Base-by-base conservation (phyloP, 768 basidiomycete species). In the Mycena floridula region DNA sequence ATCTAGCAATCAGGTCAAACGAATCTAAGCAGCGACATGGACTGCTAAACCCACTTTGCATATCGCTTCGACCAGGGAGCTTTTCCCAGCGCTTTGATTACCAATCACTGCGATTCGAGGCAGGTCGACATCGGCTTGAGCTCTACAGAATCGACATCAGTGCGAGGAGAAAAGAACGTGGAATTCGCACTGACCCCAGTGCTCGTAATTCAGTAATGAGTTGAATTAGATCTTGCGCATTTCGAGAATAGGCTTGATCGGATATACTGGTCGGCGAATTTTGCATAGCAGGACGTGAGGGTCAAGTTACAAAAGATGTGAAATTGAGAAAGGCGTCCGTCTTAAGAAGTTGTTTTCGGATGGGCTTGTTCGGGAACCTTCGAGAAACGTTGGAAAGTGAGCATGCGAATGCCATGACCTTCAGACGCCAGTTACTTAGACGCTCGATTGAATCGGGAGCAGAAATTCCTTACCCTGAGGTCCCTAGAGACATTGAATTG, bases 101-200 rank as follows among this genome's bases (percentile, higher is more conserved):
- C 76, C 76, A 28, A 76, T 73, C 32, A 76, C 72, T 18, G 68
- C 68, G 37, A 77, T 70, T 7, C 72, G 59, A 5, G 76, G 74
- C 5, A 78, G 56, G 44, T 77, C 73, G 7, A 77, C 53, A 18
- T 73, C 68, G 2, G 59, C 62, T 54, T 75, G 69, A 3, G 67
- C 64, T 1, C 72, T 71, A 36, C 9, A 37, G 9, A 20, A 1
- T 15, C 16, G 12, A 26, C 21, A 46, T 21, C 4, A 16, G 15
- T 21, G 8, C 41, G 13, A 45, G 35, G 15, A 20, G n/a, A 7
- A 45, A 39, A 36, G 20, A 24, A 24, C 4, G 11, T 22, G 9
- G 8, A 22, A 18, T 5, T 24, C 40, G 21, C 28, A 61, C 60
- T n/a, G n/a, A n/a, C n/a, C 55, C 61, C 12, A 55, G 49, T 3